Evolutionary conservation across 2,329 filamentous ascomycete genomes (phyloP).

Genomic region (Fusarium pseudograminearum): DNA sequence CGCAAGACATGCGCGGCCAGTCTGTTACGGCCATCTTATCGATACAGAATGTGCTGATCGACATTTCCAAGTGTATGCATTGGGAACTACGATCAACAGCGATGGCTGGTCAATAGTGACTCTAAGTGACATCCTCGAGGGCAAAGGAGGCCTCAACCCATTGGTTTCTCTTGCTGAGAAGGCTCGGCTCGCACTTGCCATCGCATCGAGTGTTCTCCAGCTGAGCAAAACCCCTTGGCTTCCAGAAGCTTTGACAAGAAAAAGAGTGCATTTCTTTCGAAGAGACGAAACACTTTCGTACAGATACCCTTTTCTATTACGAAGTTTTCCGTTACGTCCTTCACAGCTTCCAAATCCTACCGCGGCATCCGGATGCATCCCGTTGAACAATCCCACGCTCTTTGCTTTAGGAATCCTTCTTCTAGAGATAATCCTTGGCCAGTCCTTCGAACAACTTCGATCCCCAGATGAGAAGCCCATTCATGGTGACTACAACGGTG

Average conservation of each 20-base stretch:
- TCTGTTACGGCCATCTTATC: conserved; percentile 19
- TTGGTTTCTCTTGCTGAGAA: conserved; percentile 7
- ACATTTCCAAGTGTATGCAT: conserved; percentile 6
- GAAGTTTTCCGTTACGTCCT: rapidly evolving
- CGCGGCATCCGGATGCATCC: rapidly evolving
- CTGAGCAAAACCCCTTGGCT: conserved; percentile 38
- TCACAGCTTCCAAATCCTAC: rapidly evolving
- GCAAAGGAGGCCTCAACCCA: not conserved
- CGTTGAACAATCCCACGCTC: conserved; percentile 10
- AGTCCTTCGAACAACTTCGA: conserved; percentile 12
- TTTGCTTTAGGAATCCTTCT: conserved; percentile 28
- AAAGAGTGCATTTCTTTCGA: conserved; percentile 19
- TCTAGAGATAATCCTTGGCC: conserved; percentile 24
- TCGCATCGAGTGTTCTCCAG: conserved; percentile 32
- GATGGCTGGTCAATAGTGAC: conserved; percentile 13
- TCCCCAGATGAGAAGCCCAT: not conserved
- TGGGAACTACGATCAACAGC: not conserved
- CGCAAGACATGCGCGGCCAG: not conserved
- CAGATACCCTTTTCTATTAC: conserved; percentile 5
- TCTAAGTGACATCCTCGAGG: conserved; percentile 8
- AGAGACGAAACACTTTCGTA: not conserved
- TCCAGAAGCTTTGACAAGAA: conserved; percentile 1
- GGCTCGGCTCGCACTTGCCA: conserved; percentile 18
- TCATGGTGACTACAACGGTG: not conserved
- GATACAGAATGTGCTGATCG: conserved; percentile 2